Percentiles rank a stretch among this genome's conserved stretches.
Evolutionary conservation across 768 basidiomycete genomes (phyloP).

Genomic region (Mycena haematopus): DNA sequence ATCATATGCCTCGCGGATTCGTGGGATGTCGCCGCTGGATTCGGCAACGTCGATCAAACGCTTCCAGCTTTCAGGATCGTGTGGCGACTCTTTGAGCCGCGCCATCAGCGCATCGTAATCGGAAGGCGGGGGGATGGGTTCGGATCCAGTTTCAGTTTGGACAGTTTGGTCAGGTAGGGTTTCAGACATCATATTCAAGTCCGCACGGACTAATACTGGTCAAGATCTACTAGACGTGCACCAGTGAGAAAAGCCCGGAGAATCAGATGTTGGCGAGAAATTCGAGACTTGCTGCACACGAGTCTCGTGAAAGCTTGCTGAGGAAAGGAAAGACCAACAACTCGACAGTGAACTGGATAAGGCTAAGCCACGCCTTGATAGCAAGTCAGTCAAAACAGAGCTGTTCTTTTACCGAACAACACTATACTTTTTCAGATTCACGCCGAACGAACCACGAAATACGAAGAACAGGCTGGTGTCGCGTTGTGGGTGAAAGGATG

Average conservation of each 20-base stretch:
- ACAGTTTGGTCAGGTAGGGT: slow-evolving; percentile 23
- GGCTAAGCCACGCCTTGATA: neutral
- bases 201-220: too few species aligned
- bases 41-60: slow-evolving; percentile 81
- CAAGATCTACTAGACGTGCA: slow-evolving; percentile 24
- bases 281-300: slow-evolving; percentile 19
- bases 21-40: slow-evolving; percentile 75
- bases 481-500: too few species aligned
- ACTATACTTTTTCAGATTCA: too few species aligned
- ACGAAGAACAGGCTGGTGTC: too few species aligned
- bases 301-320: neutral
- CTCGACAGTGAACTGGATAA: too few species aligned
- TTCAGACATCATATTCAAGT: slow-evolving; percentile 28
- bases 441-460: too few species aligned
- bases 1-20: slow-evolving; percentile 83
- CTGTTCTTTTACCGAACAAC: neutral
- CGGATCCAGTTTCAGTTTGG: slow-evolving; percentile 37
- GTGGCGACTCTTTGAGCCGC: slow-evolving; percentile 68
- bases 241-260: slow-evolving; percentile 8
- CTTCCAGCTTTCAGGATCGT: slow-evolving; percentile 82
- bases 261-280: slow-evolving; percentile 14
- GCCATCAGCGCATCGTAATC: slow-evolving; percentile 72
- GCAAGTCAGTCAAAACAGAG: neutral
- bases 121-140: slow-evolving; percentile 41
- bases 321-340: neutral